These are phyloP conservation scores for Tylopilus rubrobrunneus DNA, from an alignment of 768 basidiomycete species.

Conservation along the genomic window DNA sequence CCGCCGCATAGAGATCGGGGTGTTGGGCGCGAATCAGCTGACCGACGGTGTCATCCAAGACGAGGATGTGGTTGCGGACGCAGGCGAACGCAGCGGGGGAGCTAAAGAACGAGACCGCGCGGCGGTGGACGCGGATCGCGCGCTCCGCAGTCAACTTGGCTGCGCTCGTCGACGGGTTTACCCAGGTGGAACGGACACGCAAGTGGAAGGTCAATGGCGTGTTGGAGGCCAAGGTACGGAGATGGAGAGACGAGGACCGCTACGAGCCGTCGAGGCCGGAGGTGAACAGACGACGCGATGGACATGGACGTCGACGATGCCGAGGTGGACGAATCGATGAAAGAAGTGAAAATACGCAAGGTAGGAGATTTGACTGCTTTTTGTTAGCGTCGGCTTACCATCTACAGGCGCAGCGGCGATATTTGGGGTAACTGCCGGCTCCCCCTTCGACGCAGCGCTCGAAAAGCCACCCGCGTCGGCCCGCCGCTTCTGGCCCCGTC, in stretches of 20 bases:
- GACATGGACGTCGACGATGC: conserved; percentile 61
- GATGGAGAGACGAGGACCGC: conserved; percentile 68
- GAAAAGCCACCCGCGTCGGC: conserved; percentile 26
- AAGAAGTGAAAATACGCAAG: conserved; percentile 76
- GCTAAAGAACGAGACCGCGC: conserved; percentile 37
- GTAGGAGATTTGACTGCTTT: conserved; percentile 34
- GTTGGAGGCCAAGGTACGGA: conserved; percentile 64
- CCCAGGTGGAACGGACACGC: conserved; percentile 54
- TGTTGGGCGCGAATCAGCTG: conserved; percentile 56
- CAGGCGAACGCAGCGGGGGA: conserved; percentile 13
- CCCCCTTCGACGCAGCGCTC: conserved; percentile 26
- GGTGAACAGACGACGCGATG: conserved; percentile 68
- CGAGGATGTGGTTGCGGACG: conserved; percentile 62
- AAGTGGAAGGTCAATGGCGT: conserved; percentile 62
- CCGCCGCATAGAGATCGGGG: conserved; percentile 68
- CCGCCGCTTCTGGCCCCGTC: conserved; percentile 42
- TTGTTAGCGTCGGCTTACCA: conserved; percentile 5
- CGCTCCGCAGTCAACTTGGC: conserved; percentile 68
- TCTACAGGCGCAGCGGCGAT: conserved; percentile 64
- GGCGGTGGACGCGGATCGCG: conserved; percentile 73
- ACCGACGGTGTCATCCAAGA: conserved; percentile 84
- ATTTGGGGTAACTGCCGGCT: conserved; percentile 46
- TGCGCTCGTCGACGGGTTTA: conserved; percentile 71
- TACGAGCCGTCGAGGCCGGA: conserved; percentile 54
- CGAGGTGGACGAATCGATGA: conserved; percentile 42